Percentiles rank a stretch among this genome's conserved stretches.
phyloP scores from a whole-genome alignment of 2,329 filamentous ascomycete genomes.

The Trichoderma harzianum region DNA sequence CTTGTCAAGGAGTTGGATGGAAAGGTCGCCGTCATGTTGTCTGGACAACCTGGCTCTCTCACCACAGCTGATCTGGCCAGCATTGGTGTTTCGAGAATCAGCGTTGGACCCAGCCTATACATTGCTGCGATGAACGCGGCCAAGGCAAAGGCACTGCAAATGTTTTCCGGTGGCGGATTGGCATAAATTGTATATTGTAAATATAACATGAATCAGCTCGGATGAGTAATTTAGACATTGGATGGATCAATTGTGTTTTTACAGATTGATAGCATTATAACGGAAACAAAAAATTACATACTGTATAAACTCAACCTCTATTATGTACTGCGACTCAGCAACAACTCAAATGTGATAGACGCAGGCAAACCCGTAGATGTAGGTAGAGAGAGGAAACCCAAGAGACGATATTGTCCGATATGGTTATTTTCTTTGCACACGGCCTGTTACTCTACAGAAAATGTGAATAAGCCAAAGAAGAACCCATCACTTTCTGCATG shows the following conservation, averaged over 20 bases:
- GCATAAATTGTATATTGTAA: neutral
- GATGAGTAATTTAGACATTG: neutral
- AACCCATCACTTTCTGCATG: too few species aligned
- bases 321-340: neutral
- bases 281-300: neutral
- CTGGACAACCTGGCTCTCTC: conserved; percentile 36
- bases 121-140: conserved; percentile 38
- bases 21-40: conserved; percentile 46
- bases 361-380: neutral
- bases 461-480: too few species aligned
- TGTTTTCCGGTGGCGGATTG: conserved; percentile 28
- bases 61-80: conserved; percentile 42
- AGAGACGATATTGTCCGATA: neutral
- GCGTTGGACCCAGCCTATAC: conserved; percentile 50
- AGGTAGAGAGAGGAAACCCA: too few species aligned
- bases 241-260: neutral
- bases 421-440: too few species aligned
- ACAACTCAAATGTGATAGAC: neutral
- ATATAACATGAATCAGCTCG: neutral
- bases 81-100: conserved; percentile 54
- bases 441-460: too few species aligned
- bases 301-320: neutral
- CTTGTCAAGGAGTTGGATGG: conserved; percentile 49
- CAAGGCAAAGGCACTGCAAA: conserved; percentile 32
- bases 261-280: neutral